Evolutionary conservation across 2,329 filamentous ascomycete genomes (phyloP), one percentile per base, ranked within the genome.

Genomic region (Calonectria hawksworthii): DNA sequence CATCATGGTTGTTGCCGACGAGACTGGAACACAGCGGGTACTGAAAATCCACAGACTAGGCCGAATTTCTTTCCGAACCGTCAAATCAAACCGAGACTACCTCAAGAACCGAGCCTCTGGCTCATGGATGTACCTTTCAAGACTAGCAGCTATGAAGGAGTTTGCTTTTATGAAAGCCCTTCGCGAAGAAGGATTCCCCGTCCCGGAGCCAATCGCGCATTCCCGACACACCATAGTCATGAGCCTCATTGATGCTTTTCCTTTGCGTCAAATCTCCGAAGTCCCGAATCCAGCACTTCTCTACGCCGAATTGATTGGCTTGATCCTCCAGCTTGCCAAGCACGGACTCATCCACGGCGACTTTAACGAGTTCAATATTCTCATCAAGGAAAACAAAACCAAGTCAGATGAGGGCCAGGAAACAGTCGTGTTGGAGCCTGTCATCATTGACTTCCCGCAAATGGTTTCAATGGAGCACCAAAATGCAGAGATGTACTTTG

Each of bases 361-460:
- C 84, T 99, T 98, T 88, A 99, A 99, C 87, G 98, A 99, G 85
- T 99, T 99, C 90, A 99, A 99, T 84, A 96, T 99, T 77, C 88
- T 99, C 41, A 93, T 99, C 83, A 95, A 97, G 83, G 96, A 99
- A 84, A 92, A 89, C 70, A 87, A 83, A 69, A 79, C 80, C 4
- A 82, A 78, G 11, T 84, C 86, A 8, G 85, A 88, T 9, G 83
- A 88, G 80, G 83, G 84, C 2, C 77, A 84, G 52, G 86, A 88
- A 80, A 74, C 82, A 0, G 78, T 94, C 69, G 82, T 79, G 21
- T 87, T 98, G 32, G 92, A 92, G 9, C 97, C 97, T 0, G 92
- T 98, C 69, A 87, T 99, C 59, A 99, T 99, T 81, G 98, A 99
- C 86, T 99, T 99, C 83, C 97, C 97, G 0, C 97, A 99, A 84